Evolutionary conservation across 805 yeast genomes (phyloP), one percentile per base, ranked within the genome.

Genomic region (Lipomyces anomalus): DNA sequence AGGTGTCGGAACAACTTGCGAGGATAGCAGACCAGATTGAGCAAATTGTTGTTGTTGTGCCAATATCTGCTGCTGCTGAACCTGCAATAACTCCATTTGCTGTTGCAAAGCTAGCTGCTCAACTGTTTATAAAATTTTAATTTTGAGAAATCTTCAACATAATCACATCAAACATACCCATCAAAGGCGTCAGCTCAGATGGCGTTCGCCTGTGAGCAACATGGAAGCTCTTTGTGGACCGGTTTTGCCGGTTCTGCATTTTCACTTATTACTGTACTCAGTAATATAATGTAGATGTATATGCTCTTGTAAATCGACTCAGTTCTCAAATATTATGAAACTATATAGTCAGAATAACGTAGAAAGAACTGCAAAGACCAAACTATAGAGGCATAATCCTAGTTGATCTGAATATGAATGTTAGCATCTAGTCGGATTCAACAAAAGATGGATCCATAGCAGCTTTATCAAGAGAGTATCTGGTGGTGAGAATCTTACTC

Each of bases 151-250:
- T 26, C 30, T 26, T 26, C 13, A 13, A 26, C 30, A 26, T 9
- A 26, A 26, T 13, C 30, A 26, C 30, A 13, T 6, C n/a, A 23
- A 48, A 67, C 75, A 56, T 69, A 72, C 82, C 73, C 95, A 90
- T 90, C 54, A 90, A 71, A 44, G 83, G 84, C 2, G 97, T 90
- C 63, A 92, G 72, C 64, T 92, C 98, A 56, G 89, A 79, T n/a
- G 97, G 97, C 2, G 97, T 84, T 50, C 95, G 76, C 60, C 97
- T 78, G 61, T 92, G 97, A n/a, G 97, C 97, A 54, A 90, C 88
- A 67, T 88, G 94, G 49, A 92, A 72, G 50, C 78, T 78, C 55
- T 75, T 75, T 33, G 83, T 40, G 18, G 48, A 50, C 28, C 53
- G 82, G 23, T 48, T 26, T 23, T 43, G 52, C 36, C 47, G 56